phyloP scores from a whole-genome alignment of 169 alveolate species.

The Ichthyophthirius multifiliis region DNA sequence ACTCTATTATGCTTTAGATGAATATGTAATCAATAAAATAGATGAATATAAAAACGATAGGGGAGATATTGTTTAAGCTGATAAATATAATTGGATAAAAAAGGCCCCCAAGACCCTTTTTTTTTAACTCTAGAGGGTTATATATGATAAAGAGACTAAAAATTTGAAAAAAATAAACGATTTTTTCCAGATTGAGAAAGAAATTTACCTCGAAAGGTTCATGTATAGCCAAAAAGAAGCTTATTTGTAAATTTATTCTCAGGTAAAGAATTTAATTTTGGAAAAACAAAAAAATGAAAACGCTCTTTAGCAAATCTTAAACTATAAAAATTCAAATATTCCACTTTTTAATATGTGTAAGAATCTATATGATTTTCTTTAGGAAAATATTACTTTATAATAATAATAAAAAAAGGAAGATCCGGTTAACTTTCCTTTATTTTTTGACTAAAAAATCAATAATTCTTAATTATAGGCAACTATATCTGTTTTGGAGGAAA shows the following conservation, averaged over 20 bases:
- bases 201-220: slow-evolving; percentile 55
- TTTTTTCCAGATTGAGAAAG: slow-evolving; percentile 46
- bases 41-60: slow-evolving; percentile 40
- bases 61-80: slow-evolving; percentile 34
- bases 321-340: neutral
- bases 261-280: slow-evolving; percentile 12
- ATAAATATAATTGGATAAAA: slow-evolving; percentile 46
- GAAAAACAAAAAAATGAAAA: slow-evolving; percentile 24
- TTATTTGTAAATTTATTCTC: slow-evolving; percentile 24
- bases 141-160: slow-evolving; percentile 20
- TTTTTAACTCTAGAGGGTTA: slow-evolving; percentile 51
- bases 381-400: neutral
- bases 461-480: too few species aligned
- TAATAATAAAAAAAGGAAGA: neutral
- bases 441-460: too few species aligned
- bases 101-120: slow-evolving; percentile 38
- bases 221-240: slow-evolving; percentile 16
- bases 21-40: slow-evolving; percentile 6
- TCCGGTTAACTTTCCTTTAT: neutral
- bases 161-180: slow-evolving; percentile 31
- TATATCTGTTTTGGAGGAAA: too few species aligned
- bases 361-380: neutral
- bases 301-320: neutral
- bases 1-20: slow-evolving; percentile 36
- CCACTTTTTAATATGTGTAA: neutral